Conservation (phyloP, 2,329 filamentous ascomycete species). For the Fusarium praegraminearum region DNA sequence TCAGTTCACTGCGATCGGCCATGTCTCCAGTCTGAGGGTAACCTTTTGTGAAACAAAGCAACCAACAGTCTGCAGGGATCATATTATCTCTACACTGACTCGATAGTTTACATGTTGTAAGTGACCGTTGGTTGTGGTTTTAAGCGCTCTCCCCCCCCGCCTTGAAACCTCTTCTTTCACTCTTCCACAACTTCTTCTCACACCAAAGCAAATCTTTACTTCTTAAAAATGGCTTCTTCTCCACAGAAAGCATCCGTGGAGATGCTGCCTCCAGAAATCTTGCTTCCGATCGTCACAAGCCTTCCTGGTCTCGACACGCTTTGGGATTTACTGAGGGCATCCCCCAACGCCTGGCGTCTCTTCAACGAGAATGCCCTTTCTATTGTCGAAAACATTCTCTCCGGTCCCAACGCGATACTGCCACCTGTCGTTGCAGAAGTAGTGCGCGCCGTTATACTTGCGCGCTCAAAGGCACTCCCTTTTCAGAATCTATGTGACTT, state of each 20-base stretch:
- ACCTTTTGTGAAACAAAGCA: neutral
- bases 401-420: slow-evolving; percentile 19
- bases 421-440: slow-evolving; percentile 3
- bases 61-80: neutral
- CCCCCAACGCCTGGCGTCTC: slow-evolving; percentile 20
- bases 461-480: slow-evolving; percentile 16
- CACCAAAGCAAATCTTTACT: neutral
- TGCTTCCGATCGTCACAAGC: slow-evolving; percentile 21
- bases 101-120: neutral
- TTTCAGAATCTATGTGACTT: slow-evolving; percentile 17
- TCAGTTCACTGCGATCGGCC: neutral
- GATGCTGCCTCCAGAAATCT: slow-evolving; percentile 22
- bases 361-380: slow-evolving; percentile 14
- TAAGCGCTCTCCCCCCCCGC: neutral
- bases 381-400: slow-evolving; percentile 21
- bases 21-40: neutral
- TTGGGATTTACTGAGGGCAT: slow-evolving; percentile 31
- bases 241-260: slow-evolving; percentile 13
- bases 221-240: neutral
- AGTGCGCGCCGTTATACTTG: slow-evolving; percentile 20
- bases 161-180: neutral
- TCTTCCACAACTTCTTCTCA: neutral
- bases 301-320: slow-evolving; percentile 29
- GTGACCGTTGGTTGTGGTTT: neutral
- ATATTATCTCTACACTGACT: neutral